Evolutionary conservation across 1,139 yeast species (phyloP).

Genomic region (Yamadazyma sp.): DNA sequence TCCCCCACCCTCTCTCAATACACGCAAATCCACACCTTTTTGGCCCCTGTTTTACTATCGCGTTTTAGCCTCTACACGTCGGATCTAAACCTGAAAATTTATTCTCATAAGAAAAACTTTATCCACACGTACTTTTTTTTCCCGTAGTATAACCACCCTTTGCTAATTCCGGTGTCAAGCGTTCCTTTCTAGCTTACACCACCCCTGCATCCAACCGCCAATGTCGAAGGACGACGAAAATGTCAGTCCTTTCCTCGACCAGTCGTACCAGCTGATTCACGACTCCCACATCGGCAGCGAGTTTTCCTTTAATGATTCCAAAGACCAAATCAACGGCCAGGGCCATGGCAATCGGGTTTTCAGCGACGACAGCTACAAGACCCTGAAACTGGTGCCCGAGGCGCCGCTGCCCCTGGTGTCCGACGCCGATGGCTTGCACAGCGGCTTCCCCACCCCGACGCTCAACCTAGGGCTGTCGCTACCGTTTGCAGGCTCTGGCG

Average conservation of each 20-base stretch:
- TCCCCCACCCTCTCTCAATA: too few relatives aligned
- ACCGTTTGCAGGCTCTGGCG: too few relatives aligned
- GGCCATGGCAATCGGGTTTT: slow-evolving; percentile 14
- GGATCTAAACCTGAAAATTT: not conserved
- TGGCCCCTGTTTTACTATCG: not conserved
- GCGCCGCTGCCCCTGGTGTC: not conserved
- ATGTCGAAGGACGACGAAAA: not conserved
- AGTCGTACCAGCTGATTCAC: slow-evolving; percentile 12
- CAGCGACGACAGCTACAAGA: slow-evolving; percentile 20
- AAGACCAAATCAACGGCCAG: slow-evolving; percentile 1
- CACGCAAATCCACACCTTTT: too few relatives aligned
- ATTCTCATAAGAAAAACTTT: not conserved
- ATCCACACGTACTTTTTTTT: not conserved
- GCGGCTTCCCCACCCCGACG: slow-evolving; percentile 31
- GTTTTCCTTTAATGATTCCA: slow-evolving; percentile 9
- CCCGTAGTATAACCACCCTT: not conserved
- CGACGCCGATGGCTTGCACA: slow-evolving; percentile 14
- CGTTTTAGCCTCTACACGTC: not conserved
- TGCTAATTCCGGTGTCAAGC: too few relatives aligned
- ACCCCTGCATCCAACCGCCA: not conserved
- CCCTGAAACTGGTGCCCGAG: slow-evolving; percentile 15
- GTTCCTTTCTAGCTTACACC: not conserved
- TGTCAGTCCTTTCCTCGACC: slow-evolving; percentile 18
- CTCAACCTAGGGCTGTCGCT: slow-evolving; percentile 17
- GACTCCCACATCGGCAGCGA: slow-evolving; percentile 8